These are phyloP conservation scores for Ceratocystis papillata DNA, from an alignment of 2,329 filamentous ascomycete species.

Conservation along the genomic window DNA sequence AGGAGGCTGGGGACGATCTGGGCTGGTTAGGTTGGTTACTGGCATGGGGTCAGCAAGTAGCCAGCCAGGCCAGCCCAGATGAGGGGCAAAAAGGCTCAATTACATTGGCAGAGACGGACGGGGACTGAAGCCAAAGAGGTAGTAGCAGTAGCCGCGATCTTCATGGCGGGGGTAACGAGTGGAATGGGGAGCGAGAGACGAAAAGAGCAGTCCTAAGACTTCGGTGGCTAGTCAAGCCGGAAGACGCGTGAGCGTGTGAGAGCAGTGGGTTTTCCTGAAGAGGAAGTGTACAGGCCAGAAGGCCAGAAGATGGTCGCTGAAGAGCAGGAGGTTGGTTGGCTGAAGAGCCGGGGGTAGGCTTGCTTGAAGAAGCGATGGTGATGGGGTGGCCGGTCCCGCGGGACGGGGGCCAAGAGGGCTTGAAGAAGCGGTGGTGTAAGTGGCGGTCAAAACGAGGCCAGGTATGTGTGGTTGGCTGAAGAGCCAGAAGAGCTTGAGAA, in stretches of 20 bases:
- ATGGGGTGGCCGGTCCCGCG: not conserved
- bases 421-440: conserved; percentile 9
- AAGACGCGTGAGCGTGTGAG: not conserved
- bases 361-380: conserved; percentile 6
- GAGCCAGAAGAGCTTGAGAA: conserved; percentile 3
- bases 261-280: not conserved
- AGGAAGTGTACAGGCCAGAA: not conserved
- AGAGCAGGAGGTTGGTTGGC: conserved; percentile 6
- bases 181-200: conserved; percentile 11
- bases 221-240: not conserved
- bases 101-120: not conserved
- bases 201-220: not conserved
- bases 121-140: not conserved
- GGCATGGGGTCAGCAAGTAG: not conserved
- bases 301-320: not conserved
- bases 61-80: not conserved
- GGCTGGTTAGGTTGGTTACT: not conserved
- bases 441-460: conserved; percentile 7
- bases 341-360: not conserved
- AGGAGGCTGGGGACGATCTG: not conserved
- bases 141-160: not conserved
- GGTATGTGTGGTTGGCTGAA: not conserved
- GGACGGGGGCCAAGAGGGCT: not conserved
- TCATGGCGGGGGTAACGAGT: conserved; percentile 9
- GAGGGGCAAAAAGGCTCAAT: not conserved